Conservation (phyloP, 2,329 filamentous ascomycete species). For the Emmonsiellopsis sp. region DNA sequence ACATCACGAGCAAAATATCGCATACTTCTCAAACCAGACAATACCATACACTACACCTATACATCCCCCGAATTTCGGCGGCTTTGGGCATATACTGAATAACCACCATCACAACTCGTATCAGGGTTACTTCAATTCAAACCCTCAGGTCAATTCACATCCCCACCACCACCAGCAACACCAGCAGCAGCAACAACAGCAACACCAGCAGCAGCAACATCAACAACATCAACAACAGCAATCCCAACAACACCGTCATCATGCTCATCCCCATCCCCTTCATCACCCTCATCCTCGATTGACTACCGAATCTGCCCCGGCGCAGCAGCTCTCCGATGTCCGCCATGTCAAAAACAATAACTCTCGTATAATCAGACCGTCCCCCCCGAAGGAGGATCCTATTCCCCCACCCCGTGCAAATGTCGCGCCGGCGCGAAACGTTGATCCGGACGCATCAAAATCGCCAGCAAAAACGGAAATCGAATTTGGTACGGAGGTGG, state of each 20-base stretch:
- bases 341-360: constrained; percentile 30
- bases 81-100: constrained; percentile 25
- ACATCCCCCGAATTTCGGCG: constrained; percentile 24
- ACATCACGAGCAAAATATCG: constrained; percentile 21
- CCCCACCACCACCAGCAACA: constrained; percentile 21
- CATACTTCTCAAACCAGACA: constrained; percentile 29
- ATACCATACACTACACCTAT: constrained; percentile 30
- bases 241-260: constrained; percentile 13
- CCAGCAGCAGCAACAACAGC: constrained; percentile 15
- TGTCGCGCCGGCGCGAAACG: not conserved
- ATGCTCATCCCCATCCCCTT: constrained; percentile 16
- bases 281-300: constrained; percentile 6
- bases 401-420: not conserved
- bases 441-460: not conserved
- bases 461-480: constrained; percentile 38
- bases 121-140: constrained; percentile 26
- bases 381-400: constrained; percentile 10
- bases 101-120: constrained; percentile 23
- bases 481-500: constrained; percentile 71
- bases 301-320: constrained; percentile 12
- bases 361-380: constrained; percentile 17
- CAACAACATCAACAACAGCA: constrained; percentile 18
- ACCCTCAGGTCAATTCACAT: constrained; percentile 14
- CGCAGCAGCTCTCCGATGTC: constrained; percentile 29
- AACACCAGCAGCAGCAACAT: constrained; percentile 5